phyloP scores from a whole-genome alignment of 306 rosid species.

The Lathyrus sativus region DNA sequence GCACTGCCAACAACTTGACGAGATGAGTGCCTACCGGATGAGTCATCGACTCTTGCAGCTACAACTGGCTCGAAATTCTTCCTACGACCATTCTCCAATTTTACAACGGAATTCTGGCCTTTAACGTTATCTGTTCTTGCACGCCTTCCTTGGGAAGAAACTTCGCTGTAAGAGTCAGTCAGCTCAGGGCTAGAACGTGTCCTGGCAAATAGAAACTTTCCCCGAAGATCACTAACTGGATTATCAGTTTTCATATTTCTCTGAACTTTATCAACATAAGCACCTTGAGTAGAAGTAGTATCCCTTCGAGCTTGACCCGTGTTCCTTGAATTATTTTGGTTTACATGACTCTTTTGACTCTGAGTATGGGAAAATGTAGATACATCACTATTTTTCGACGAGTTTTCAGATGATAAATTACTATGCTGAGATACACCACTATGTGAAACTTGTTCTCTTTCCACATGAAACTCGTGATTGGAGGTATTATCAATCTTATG shows the following conservation, averaged over 20 bases:
- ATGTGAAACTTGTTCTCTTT: slow-evolving; percentile 44
- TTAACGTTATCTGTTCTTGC: slow-evolving; percentile 58
- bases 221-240: slow-evolving; percentile 59
- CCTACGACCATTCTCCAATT: slow-evolving; percentile 65
- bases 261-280: slow-evolving; percentile 54
- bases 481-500: slow-evolving; percentile 54
- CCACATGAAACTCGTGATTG: slow-evolving; percentile 50
- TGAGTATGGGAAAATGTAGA: slow-evolving; percentile 52
- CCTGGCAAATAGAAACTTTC: slow-evolving; percentile 81
- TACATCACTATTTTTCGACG: slow-evolving; percentile 47
- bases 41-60: slow-evolving; percentile 58
- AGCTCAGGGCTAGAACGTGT: slow-evolving; percentile 98
- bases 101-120: slow-evolving; percentile 48
- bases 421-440: slow-evolving; percentile 57
- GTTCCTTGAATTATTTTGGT: slow-evolving; percentile 52
- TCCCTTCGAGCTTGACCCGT: slow-evolving; percentile 61
- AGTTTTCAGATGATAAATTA: slow-evolving; percentile 51
- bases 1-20: slow-evolving; percentile 50
- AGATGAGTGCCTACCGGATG: slow-evolving; percentile 54
- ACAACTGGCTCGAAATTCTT: slow-evolving; percentile 58
- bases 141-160: slow-evolving; percentile 67
- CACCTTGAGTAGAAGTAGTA: slow-evolving; percentile 48
- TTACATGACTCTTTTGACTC: slow-evolving; percentile 58
- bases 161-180: slow-evolving; percentile 75
- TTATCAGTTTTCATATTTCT: slow-evolving; percentile 53